phyloP scores from a whole-genome alignment of 2,329 filamentous ascomycete genomes.

The Cercospora sesami region DNA sequence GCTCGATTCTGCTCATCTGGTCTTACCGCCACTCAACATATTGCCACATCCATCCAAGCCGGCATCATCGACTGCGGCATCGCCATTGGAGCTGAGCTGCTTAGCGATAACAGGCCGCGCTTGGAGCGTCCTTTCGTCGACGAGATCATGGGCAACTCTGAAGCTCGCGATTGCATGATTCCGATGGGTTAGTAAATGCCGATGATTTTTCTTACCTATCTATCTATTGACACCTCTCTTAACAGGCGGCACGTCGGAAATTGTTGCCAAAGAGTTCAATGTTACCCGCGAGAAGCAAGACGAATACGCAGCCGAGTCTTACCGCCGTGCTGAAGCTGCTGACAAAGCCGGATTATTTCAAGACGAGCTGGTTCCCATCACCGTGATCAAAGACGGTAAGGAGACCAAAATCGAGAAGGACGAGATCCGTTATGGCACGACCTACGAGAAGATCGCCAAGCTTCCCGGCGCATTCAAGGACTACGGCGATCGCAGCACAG shows the following conservation, averaged over 20 bases:
- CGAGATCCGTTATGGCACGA: slow-evolving; percentile 65
- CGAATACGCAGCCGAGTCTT: slow-evolving; percentile 72
- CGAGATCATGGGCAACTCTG: slow-evolving; percentile 65
- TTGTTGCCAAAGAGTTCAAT: slow-evolving; percentile 74
- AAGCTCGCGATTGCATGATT: slow-evolving; percentile 85
- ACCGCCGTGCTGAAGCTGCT: slow-evolving; percentile 69
- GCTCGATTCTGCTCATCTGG: slow-evolving; percentile 87
- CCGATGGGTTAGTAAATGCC: slow-evolving; percentile 69
- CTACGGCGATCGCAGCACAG: slow-evolving; percentile 69
- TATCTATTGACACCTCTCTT: not conserved
- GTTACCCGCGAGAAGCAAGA: slow-evolving; percentile 76
- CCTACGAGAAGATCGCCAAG: slow-evolving; percentile 64
- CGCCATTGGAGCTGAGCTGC: slow-evolving; percentile 89
- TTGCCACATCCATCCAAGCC: slow-evolving; percentile 72
- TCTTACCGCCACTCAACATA: slow-evolving; percentile 72
- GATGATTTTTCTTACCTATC: not conserved
- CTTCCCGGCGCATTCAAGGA: slow-evolving; percentile 81
- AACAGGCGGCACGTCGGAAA: slow-evolving; percentile 66
- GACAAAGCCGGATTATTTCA: slow-evolving; percentile 69
- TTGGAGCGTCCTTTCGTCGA: slow-evolving; percentile 76
- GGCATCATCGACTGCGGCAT: slow-evolving; percentile 72
- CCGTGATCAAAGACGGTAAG: slow-evolving; percentile 48
- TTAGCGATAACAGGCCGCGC: slow-evolving; percentile 86
- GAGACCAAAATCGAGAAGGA: slow-evolving; percentile 69
- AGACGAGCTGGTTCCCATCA: slow-evolving; percentile 75